Conservation (phyloP, 208 protist genomes). For the Leishmania arabica region DNA sequence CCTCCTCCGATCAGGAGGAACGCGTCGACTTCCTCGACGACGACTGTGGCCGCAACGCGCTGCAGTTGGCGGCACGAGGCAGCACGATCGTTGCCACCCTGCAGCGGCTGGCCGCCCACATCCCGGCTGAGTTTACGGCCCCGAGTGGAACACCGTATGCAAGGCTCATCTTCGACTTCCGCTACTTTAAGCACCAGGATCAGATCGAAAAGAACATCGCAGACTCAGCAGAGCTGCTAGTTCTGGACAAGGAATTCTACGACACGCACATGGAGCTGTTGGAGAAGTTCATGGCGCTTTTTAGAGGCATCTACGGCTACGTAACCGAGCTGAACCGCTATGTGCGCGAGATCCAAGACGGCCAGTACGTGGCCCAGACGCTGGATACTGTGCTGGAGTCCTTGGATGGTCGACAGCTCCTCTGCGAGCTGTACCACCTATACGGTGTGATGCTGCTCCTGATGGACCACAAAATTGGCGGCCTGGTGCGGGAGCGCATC, state of each 20-base stretch:
- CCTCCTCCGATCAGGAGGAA: constrained; percentile 1
- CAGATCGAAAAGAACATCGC: constrained; percentile 83
- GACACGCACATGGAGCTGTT: constrained; percentile 96
- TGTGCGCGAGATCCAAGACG: constrained; percentile 91
- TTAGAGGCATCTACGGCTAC: constrained; percentile 97
- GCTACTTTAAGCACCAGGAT: constrained; percentile 87
- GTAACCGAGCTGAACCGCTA: constrained; percentile 92
- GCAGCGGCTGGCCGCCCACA: constrained; percentile 87
- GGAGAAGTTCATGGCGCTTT: constrained; percentile 96
- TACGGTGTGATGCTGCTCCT: constrained; percentile 97
- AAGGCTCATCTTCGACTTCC: constrained; percentile 94
- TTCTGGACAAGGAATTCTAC: constrained; percentile 78
- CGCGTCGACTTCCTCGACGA: constrained; percentile 80
- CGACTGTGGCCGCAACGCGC: constrained; percentile 91
- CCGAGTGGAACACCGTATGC: constrained; percentile 66
- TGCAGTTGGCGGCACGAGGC: constrained; percentile 91
- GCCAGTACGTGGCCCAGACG: constrained; percentile 90
- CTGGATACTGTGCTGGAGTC: constrained; percentile 93
- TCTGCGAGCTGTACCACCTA: constrained; percentile 93
- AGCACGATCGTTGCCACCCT: constrained; percentile 95
- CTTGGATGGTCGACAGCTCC: constrained; percentile 96
- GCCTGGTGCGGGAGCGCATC: constrained; percentile 94
- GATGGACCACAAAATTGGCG: constrained; percentile 94
- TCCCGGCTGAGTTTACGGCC: constrained; percentile 87
- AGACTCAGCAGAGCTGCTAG: constrained; percentile 50